A percentile compares a stretch with the other conserved stretches of the same genome.
These are phyloP conservation scores for Scedosporium minutisporum DNA, from an alignment of 2,329 filamentous ascomycete species.

Conservation along the genomic window DNA sequence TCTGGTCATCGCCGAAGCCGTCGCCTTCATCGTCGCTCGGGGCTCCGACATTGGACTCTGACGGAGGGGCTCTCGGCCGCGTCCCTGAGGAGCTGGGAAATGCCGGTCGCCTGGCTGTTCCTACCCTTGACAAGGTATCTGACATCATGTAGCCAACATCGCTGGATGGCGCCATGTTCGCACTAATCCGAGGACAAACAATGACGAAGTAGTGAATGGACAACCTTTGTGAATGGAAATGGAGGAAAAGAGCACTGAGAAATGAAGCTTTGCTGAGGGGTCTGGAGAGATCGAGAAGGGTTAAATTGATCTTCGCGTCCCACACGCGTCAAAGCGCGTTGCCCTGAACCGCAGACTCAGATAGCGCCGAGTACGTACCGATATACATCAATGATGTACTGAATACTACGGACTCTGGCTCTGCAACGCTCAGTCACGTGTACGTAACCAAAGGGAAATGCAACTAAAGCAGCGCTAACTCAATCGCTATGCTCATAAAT, in stretches of 20 bases:
- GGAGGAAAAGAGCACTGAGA: neutral
- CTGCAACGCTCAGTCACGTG: too few species aligned
- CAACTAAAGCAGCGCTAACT: too few species aligned
- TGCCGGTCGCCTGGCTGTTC: constrained; percentile 29
- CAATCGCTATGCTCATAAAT: too few species aligned
- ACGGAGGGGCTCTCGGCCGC: constrained; percentile 49
- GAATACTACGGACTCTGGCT: too few species aligned
- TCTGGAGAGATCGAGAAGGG: neutral
- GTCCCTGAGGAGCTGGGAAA: constrained; percentile 42
- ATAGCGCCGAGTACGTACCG: too few species aligned
- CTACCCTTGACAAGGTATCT: constrained; percentile 36
- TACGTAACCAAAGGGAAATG: too few species aligned
- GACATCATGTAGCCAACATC: constrained; percentile 49
- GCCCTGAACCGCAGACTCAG: neutral
- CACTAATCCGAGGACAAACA: neutral
- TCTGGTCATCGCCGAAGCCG: constrained; percentile 55
- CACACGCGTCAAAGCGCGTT: neutral
- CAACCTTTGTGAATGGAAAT: neutral
- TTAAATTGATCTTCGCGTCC: constrained; percentile 3
- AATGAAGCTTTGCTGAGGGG: neutral
- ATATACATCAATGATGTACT: too few species aligned
- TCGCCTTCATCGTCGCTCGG: constrained; percentile 54
- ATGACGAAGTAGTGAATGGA: neutral
- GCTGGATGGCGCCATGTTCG: constrained; percentile 42
- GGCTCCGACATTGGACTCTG: constrained; percentile 45